Conservation (phyloP, 306 rosid genomes). For the Lathyrus aphaca region DNA sequence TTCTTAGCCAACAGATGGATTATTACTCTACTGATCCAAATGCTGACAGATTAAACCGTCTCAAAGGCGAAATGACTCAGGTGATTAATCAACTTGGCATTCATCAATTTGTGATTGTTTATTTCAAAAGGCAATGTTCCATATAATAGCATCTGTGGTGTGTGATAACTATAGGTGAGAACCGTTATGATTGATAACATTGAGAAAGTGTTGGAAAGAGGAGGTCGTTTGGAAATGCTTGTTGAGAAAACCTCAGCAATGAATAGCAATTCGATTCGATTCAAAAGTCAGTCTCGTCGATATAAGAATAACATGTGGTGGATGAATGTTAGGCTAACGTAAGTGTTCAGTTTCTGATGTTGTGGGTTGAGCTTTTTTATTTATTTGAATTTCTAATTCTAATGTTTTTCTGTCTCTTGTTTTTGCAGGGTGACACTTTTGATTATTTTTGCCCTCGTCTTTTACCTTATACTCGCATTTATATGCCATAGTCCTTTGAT, state of each 20-base stretch:
- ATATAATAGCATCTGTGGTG: not conserved
- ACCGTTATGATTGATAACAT: slow-evolving; percentile 92
- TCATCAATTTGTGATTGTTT: not conserved
- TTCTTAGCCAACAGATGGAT: slow-evolving; percentile 84
- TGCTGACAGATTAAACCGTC: slow-evolving; percentile 85
- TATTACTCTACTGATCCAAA: slow-evolving; percentile 84
- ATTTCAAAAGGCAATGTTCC: no score
- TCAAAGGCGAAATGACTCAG: slow-evolving; percentile 98
- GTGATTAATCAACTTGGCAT: slow-evolving; percentile 12
- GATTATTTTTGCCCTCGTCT: slow-evolving; percentile 51
- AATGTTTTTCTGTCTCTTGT: not conserved
- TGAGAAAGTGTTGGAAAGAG: slow-evolving; percentile 93
- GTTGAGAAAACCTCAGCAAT: slow-evolving; percentile 85
- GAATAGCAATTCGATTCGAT: slow-evolving; percentile 80
- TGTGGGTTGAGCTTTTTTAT: not conserved
- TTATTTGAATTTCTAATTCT: not conserved
- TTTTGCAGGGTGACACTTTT: slow-evolving; percentile 72
- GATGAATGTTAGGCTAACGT: slow-evolving; percentile 88
- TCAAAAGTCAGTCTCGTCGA: slow-evolving; percentile 87
- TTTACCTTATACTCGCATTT: slow-evolving; percentile 64
- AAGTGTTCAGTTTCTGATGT: slow-evolving; percentile 29
- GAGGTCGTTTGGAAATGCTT: slow-evolving; percentile 81
- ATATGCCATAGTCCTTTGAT: slow-evolving; percentile 75
- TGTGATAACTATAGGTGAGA: slow-evolving; percentile 54
- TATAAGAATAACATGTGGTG: slow-evolving; percentile 81